Evolutionary conservation across 768 basidiomycete genomes (phyloP).

Genomic region (Hemileccinum rubropunctum): DNA sequence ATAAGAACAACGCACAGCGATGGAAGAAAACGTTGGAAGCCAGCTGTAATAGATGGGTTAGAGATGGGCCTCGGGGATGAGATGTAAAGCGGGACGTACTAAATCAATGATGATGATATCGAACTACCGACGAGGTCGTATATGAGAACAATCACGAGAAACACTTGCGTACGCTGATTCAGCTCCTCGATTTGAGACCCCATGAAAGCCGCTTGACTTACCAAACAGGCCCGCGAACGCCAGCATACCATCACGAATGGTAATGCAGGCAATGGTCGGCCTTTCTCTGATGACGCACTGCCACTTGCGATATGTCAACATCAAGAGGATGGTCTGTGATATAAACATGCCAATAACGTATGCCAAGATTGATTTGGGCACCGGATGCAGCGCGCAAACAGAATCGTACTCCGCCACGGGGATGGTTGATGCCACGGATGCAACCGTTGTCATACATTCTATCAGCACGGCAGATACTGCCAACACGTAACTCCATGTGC

Average conservation of each 20-base stretch:
- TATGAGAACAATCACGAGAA: constrained; percentile 7
- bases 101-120: constrained; percentile 7
- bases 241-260: constrained; percentile 23
- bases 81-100: constrained; percentile 3
- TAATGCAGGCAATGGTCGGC: constrained; percentile 12
- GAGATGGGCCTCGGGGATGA: not conserved
- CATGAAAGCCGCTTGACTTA: constrained; percentile 2
- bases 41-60: constrained; percentile 12
- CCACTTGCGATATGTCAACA: constrained; percentile 17
- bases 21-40: constrained; percentile 15
- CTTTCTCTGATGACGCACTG: not conserved
- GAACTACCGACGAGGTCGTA: constrained; percentile 1
- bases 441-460: constrained; percentile 9
- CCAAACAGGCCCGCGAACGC: constrained; percentile 14
- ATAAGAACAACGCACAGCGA: constrained; percentile 13
- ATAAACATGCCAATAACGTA: constrained; percentile 7
- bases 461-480: constrained; percentile 6
- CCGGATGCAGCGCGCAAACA: constrained; percentile 6
- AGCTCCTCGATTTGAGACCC: not conserved
- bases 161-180: constrained; percentile 4
- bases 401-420: constrained; percentile 13
- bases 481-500: not conserved
- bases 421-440: not conserved
- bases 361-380: constrained; percentile 1
- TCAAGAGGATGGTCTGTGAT: constrained; percentile 18